phyloP scores from a whole-genome alignment of 2,329 filamentous ascomycete species.

The Nothophaeocryptopus gaeumannii region DNA sequence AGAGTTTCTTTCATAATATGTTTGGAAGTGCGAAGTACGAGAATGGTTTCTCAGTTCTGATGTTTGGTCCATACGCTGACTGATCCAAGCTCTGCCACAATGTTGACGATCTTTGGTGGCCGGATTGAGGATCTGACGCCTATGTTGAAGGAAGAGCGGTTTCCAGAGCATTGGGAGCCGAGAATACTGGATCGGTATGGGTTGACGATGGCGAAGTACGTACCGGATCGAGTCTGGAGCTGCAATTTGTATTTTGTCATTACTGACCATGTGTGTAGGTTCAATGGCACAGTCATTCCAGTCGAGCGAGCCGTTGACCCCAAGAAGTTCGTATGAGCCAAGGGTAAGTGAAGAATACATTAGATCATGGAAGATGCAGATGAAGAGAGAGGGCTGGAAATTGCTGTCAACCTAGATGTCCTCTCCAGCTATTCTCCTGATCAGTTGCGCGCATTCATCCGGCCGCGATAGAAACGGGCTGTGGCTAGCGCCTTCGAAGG shows the following conservation, averaged over 20 bases:
- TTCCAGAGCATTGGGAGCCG: constrained; percentile 43
- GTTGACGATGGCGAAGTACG: constrained; percentile 40
- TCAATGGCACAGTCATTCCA: constrained; percentile 41
- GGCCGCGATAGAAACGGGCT: constrained; percentile 22
- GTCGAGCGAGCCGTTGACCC: constrained; percentile 39
- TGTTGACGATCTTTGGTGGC: constrained; percentile 44
- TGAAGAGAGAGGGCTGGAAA: no score
- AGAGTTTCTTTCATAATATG: constrained; percentile 37
- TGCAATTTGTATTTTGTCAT: no score
- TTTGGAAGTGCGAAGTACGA: constrained; percentile 39
- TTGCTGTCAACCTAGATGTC: not conserved
- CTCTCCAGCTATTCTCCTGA: constrained; percentile 8
- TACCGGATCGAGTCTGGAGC: no score
- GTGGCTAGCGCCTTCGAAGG: constrained; percentile 15
- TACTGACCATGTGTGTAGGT: constrained; percentile 12
- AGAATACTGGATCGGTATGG: constrained; percentile 38
- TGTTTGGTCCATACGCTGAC: constrained; percentile 2
- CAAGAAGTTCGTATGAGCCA: constrained; percentile 11
- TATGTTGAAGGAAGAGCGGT: constrained; percentile 43
- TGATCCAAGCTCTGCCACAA: constrained; percentile 39
- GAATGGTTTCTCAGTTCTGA: not conserved
- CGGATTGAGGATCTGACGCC: constrained; percentile 38
- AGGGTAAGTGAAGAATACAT: no score
- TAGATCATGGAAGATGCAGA: no score
- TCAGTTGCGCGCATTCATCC: constrained; percentile 11